Base-by-base conservation (phyloP, 2,329 filamentous ascomycete genomes). In the Fusarium equiseti region DNA sequence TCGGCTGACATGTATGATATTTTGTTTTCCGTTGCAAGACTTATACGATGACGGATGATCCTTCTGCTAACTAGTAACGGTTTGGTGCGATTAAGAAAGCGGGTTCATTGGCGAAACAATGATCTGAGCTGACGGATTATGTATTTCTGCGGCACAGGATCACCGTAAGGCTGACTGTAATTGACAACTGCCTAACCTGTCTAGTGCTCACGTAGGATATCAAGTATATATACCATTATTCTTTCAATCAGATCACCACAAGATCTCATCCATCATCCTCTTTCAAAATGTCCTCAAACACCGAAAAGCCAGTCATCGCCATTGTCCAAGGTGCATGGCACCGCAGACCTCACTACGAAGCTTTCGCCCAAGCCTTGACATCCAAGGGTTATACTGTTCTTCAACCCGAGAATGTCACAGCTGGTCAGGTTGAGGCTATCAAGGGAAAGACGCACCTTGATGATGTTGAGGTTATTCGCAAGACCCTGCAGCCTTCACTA, bases 241-340 rank as follows among this genome's bases (percentile, higher is more conserved):
- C 20, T 20, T 20, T 20, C 20, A 20, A 20, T 20, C 20, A 20
- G 20, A 20, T 20, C 20, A 20, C 20, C 20, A 20, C 20, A 20
- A 20, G 5, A 40, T 7, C 6, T 27, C 9, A 7, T 20, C 26
- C 2, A n/a, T 16, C 5, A 15, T 5, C 5, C 6, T 12, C 8
- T 10, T 18, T 4, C 9, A 53, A 22, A 27, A 67, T 70, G 63
- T 16, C 49, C 20, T 0, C 8, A 2, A 27, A 9, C 2, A 6
- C 29, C 0, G 45, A 56, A 6, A 63, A 50, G 5, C 65, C 69
- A 1, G 52, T 60, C 0, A 64, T 72, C 4, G 57, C 58, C 3
- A 49, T 72, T 3, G 24, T 60, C 0, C 61, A 66, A 10, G 69
- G 69, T 0, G 69, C 69, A 0, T 72, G 69, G 65, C 61, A 72